A percentile compares a stretch with the other conserved stretches of the same genome.
phyloP scores from a whole-genome alignment of 768 basidiomycete genomes.

The Clitopilus passeckerianus region DNA sequence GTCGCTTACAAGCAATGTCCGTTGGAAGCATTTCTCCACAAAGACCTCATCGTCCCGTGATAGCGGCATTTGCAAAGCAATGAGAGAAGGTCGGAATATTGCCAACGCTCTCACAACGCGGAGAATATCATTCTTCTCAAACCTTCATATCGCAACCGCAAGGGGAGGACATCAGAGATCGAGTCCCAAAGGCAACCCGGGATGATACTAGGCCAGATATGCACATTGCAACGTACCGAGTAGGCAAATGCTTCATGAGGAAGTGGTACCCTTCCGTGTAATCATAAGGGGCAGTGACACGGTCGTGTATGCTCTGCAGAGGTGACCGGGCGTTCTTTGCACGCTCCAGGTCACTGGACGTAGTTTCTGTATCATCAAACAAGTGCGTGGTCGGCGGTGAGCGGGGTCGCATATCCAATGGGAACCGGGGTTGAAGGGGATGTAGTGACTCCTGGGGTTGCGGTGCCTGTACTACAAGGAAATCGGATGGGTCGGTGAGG shows the following conservation, averaged over 20 bases:
- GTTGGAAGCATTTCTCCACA: constrained; percentile 92
- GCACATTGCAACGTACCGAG: constrained; percentile 55
- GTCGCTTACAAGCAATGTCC: constrained; percentile 74
- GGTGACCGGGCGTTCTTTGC: constrained; percentile 27
- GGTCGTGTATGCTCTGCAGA: constrained; percentile 56
- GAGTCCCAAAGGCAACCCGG: constrained; percentile 41
- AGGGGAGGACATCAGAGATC: constrained; percentile 28
- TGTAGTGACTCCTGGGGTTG: constrained; percentile 27
- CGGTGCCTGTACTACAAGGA: constrained; percentile 20
- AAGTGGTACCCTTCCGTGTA: constrained; percentile 97
- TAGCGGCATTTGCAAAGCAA: constrained; percentile 96
- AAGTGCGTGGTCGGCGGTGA: constrained; percentile 33
- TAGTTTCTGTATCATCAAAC: constrained; percentile 23
- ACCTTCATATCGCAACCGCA: constrained; percentile 42
- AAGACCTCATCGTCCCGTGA: constrained; percentile 96
- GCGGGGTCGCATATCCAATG: constrained; percentile 37
- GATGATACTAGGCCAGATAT: constrained; percentile 23
- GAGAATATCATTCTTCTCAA: constrained; percentile 94
- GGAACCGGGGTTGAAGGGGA: constrained; percentile 49
- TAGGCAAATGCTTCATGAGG: constrained; percentile 89
- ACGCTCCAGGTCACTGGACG: constrained; percentile 24
- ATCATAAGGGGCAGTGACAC: constrained; percentile 79
- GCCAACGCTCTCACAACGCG: constrained; percentile 93
- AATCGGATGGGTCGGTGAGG: constrained; percentile 29
- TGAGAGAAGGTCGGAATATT: constrained; percentile 93